A percentile compares a stretch with the other conserved stretches of the same genome.
Conservation (phyloP, 768 basidiomycete genomes). For the Albatrellus ellisii region DNA sequence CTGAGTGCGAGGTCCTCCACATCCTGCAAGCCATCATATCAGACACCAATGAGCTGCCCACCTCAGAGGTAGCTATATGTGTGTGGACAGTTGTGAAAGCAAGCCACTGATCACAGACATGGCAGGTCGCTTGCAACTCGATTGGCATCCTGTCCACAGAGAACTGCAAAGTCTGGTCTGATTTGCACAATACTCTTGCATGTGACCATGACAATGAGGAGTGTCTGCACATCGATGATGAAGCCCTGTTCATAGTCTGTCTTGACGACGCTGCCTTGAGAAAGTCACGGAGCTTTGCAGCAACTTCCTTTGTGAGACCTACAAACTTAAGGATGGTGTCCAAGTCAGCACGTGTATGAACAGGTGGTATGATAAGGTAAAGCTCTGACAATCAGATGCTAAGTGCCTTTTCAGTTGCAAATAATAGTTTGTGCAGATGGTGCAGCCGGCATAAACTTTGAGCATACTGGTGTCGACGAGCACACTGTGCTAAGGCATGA, state of each 20-base stretch:
- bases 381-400: neutral
- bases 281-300: conserved; percentile 69
- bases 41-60: too few relatives aligned
- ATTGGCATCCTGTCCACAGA: conserved; percentile 95
- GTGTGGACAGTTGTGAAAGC: too few relatives aligned
- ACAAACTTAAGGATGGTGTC: conserved; percentile 67
- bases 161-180: conserved; percentile 86
- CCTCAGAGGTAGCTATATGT: too few relatives aligned
- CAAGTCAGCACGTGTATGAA: conserved; percentile 96
- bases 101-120: too few relatives aligned
- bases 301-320: conserved; percentile 91
- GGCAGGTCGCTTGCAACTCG: conserved; percentile 55
- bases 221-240: conserved; percentile 77
- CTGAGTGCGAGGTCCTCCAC: too few relatives aligned
- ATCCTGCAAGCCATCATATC: too few relatives aligned
- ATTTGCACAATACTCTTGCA: conserved; percentile 49
- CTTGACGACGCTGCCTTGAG: conserved; percentile 68
- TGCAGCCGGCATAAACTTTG: conserved; percentile 94
- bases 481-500: conserved; percentile 87
- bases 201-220: conserved; percentile 62
- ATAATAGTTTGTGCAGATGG: conserved; percentile 94
- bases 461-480: conserved; percentile 95
- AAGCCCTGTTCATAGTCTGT: conserved; percentile 87
- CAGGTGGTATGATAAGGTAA: conserved; percentile 87
- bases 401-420: conserved; percentile 53